These are phyloP conservation scores for Malus hybrid DNA, from an alignment of 331 rosid genomes.

Conservation along the genomic window DNA sequence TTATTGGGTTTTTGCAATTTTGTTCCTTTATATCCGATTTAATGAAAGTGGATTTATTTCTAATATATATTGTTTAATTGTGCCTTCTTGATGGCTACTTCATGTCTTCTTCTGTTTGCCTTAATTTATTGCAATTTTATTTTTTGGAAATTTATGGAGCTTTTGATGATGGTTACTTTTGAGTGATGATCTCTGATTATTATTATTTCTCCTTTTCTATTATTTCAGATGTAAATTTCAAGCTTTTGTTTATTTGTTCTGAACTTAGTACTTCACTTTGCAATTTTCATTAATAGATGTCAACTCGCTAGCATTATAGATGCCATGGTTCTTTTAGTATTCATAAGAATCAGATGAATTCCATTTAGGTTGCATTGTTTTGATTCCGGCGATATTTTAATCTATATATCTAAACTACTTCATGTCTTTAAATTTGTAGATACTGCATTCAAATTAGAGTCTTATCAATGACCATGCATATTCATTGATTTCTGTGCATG, in stretches of 20 bases:
- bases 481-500: not conserved
- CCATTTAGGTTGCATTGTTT: not conserved
- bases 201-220: not conserved
- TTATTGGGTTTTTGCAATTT: conserved; percentile 19
- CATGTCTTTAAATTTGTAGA: not conserved
- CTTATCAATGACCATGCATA: not conserved
- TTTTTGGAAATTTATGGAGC: conserved; percentile 3
- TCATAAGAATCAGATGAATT: not conserved
- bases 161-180: not conserved
- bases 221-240: not conserved
- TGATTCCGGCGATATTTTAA: no score
- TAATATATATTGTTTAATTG: not conserved
- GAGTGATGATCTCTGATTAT: not conserved
- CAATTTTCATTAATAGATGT: not conserved
- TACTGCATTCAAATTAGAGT: not conserved
- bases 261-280: not conserved
- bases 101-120: not conserved
- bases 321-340: no score
- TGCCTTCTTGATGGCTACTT: not conserved
- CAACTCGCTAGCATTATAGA: not conserved
- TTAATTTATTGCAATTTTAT: not conserved
- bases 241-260: not conserved
- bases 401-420: no score
- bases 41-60: not conserved
- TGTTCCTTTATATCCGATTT: not conserved